Conservation (phyloP, 257 asterid genomes). For the Penstemon barbatus region DNA sequence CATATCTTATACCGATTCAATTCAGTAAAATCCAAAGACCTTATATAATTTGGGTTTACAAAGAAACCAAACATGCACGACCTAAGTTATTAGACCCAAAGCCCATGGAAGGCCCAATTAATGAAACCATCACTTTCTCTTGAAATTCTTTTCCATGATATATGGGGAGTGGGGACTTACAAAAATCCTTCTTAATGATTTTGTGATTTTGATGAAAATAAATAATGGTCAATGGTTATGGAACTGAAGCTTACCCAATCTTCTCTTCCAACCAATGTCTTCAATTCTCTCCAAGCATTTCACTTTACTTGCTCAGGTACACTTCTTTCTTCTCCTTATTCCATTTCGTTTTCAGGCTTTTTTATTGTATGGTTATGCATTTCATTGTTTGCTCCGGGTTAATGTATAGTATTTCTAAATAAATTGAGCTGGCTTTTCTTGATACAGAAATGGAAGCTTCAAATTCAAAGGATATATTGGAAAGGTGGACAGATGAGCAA, state of each 20-base stretch:
- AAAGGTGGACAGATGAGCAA: conserved; percentile 37
- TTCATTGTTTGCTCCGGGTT: not conserved
- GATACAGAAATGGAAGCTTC: conserved; percentile 47
- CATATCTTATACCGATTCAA: too few relatives aligned
- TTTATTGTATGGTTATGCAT: not conserved
- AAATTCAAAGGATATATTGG: conserved; percentile 46
- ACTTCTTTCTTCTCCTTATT: not conserved
- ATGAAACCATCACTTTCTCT: too few relatives aligned
- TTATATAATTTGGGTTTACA: too few relatives aligned
- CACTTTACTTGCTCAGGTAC: conserved; percentile 43
- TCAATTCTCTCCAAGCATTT: conserved; percentile 33
- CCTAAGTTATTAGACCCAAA: too few relatives aligned
- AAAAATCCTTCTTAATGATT: not conserved
- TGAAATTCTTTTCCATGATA: not conserved
- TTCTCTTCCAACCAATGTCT: conserved; percentile 40
- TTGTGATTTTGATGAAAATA: conserved; percentile 20
- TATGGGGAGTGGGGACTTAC: not conserved
- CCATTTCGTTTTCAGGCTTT: not conserved
- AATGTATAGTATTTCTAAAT: not conserved
- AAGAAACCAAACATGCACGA: too few relatives aligned
- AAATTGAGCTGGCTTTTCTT: conserved; percentile 24
- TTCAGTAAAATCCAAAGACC: too few relatives aligned
- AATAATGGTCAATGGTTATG: conserved; percentile 58
- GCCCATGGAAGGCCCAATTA: too few relatives aligned
- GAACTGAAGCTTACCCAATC: conserved; percentile 56